Base-by-base conservation (phyloP, 2,329 filamentous ascomycete genomes). In the Elsinoe batatas region DNA sequence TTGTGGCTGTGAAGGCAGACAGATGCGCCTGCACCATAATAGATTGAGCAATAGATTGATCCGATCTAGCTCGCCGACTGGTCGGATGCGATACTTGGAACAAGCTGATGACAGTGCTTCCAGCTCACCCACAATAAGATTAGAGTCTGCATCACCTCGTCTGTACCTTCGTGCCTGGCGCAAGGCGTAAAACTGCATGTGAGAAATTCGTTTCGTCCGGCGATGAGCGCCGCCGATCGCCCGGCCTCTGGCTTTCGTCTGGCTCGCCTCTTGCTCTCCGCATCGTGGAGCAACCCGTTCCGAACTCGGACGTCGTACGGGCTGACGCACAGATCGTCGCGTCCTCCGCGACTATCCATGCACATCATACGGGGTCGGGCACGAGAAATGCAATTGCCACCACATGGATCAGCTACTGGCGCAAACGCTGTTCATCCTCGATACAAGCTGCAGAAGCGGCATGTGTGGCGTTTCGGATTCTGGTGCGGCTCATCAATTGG, bases 291-390 rank as follows among this genome's bases (percentile, higher is more conserved):
- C n/a, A 18, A 47, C 20, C 43, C 26, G 43, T 47, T 17, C n/a
- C 26, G 17, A 20, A 15, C 10, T 20, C n/a, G 4, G 13, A 18
- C 5, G 46, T 36, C 46, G 46, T 18, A 50, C 30, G 13, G 20
- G 46, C 46, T 50, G 26, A 50, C 47, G 47, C 47, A 35, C 2
- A 20, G 47, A 51, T 51, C 47, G 20, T 51, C 47, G 47, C 47
- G 32, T 10, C 35, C 32, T 38, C 33, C 47, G 47, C 47, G 11
- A n/a, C 11, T 15, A 38, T 38, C 35, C 4, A 13, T 38, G 47
- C 47, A 18, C 33, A 51, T 51, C 47, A 36, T 51, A 17, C 33
- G 17, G 18, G 13, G 13, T n/a, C 26, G 3, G 26, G 26, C 26
- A 5, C 26, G 22, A 30, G 26, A 8, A 30, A 30, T 30, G 26